These are phyloP conservation scores for Nitzschia putrida DNA, from an alignment of 108 stramenopile genomes.

Conservation along the genomic window DNA sequence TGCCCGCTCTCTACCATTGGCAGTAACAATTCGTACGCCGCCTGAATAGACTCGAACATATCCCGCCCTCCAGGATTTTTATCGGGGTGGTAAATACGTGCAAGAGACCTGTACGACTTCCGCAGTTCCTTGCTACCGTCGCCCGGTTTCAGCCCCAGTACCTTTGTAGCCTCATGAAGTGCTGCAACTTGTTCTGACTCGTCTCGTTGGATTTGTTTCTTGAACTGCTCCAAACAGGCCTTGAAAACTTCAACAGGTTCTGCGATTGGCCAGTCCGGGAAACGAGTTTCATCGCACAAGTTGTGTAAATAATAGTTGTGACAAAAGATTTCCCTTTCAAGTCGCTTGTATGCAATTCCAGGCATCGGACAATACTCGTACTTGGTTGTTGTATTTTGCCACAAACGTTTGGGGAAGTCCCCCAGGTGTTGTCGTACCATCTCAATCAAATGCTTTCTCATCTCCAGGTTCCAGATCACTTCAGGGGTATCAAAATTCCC, in stretches of 20 bases:
- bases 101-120: conserved; percentile 61
- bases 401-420: conserved; percentile 76
- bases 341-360: conserved; percentile 60
- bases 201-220: conserved; percentile 57
- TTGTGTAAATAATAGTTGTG: conserved; percentile 81
- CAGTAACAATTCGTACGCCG: conserved; percentile 69
- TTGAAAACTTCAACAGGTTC: conserved; percentile 77
- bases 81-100: conserved; percentile 78
- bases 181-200: conserved; percentile 54
- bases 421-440: conserved; percentile 83
- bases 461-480: conserved; percentile 81
- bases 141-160: conserved; percentile 51
- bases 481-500: conserved; percentile 78
- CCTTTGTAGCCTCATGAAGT: conserved; percentile 46
- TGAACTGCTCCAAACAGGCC: conserved; percentile 65
- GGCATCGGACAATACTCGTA: conserved; percentile 86
- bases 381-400: conserved; percentile 62
- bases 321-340: conserved; percentile 76
- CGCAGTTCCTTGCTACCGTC: conserved; percentile 60
- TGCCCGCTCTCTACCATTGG: conserved; percentile 62
- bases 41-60: conserved; percentile 78
- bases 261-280: conserved; percentile 78
- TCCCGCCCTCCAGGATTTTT: conserved; percentile 77
- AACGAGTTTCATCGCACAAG: conserved; percentile 73
- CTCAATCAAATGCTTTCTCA: conserved; percentile 73